Base-by-base conservation (phyloP, 2,329 filamentous ascomycete genomes). In the Aureobasidium sp. region DNA sequence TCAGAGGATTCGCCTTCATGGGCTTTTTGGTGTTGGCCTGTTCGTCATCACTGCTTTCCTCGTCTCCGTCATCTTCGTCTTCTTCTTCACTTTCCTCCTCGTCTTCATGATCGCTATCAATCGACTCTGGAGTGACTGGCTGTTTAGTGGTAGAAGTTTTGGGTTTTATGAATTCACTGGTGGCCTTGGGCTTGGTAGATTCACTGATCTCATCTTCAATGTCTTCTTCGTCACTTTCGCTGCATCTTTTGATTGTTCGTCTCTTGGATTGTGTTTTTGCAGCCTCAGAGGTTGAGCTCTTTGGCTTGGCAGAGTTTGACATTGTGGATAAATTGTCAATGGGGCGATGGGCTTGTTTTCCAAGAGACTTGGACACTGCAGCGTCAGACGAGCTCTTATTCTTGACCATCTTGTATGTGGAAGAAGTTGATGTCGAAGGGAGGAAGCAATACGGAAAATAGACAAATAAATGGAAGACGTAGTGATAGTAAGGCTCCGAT, bases 211-310 rank as follows among this genome's bases (percentile, higher is more conserved):
- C 1, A 34, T 17, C 27, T 12, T 57, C 41, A 26, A 17, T 48
- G 26, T 15, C n/a, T 12, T 57, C 50, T 24, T 47, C 32, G 1
- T 48, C 41, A 47, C 27, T 47, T 20, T 46, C 41, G n/a, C 7
- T 8, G 32, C 24, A 37, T 37, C 32, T 48, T 29, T 20, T 29
- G 51, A 55, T 29, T 24, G 12, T 46, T 27, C 15, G 32, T 29
- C 13, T 59, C 34, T 37, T 43, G 12, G 7, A 7, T 5, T 46
- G 17, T 26, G 39, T 32, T 12, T 36, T 46, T 20, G n/a, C 34
- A 12, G 41, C 53, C 26, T 47, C 32, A 20, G 55, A 59, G 55
- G 55, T 59, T 59, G 55, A 59, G 46, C 57, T 60, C 57, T 44
- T 60, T 37, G 55, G 55, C 55, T 59, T 59, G 43, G 55, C 34